phyloP scores from a whole-genome alignment of 2,329 filamentous ascomycete genomes.

The Bipolaris cookei region DNA sequence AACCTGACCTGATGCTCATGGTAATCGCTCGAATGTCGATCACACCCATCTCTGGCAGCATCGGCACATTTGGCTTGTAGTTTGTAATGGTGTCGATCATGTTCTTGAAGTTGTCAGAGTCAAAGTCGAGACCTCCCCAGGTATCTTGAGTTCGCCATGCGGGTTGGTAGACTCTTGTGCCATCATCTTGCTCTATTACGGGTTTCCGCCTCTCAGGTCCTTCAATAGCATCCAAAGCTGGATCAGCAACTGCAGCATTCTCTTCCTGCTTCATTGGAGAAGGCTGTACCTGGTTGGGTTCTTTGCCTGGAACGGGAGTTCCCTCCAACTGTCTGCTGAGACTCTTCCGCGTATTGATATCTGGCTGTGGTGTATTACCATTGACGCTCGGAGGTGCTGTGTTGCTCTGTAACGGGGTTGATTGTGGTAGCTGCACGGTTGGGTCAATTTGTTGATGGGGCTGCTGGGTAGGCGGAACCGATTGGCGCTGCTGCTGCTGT shows the following conservation, averaged over 20 bases:
- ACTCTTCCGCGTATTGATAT: constrained; percentile 46
- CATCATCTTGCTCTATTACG: constrained; percentile 38
- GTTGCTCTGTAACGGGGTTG: constrained; percentile 55
- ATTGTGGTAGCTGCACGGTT: constrained; percentile 31
- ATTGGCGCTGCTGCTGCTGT: constrained; percentile 44
- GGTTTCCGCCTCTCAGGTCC: constrained; percentile 32
- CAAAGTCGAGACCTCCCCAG: constrained; percentile 51
- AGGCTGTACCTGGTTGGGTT: constrained; percentile 33
- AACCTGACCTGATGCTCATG: constrained; percentile 86
- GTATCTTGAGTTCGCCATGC: constrained; percentile 35
- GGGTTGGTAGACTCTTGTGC: constrained; percentile 39
- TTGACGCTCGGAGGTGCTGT: constrained; percentile 56
- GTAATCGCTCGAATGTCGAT: constrained; percentile 91
- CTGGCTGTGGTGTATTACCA: constrained; percentile 55
- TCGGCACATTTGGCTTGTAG: constrained; percentile 76
- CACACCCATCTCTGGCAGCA: constrained; percentile 77
- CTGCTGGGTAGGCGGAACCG: constrained; percentile 49
- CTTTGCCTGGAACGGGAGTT: constrained; percentile 43
- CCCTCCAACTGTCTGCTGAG: constrained; percentile 46
- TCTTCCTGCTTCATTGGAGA: constrained; percentile 42
- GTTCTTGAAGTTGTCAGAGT: constrained; percentile 68
- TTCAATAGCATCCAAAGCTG: constrained; percentile 21
- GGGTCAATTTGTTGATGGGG: constrained; percentile 29
- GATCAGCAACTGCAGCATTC: constrained; percentile 24
- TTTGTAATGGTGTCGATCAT: constrained; percentile 71